Conservation (phyloP, 768 basidiomycete species). For the Boletus patriciae region DNA sequence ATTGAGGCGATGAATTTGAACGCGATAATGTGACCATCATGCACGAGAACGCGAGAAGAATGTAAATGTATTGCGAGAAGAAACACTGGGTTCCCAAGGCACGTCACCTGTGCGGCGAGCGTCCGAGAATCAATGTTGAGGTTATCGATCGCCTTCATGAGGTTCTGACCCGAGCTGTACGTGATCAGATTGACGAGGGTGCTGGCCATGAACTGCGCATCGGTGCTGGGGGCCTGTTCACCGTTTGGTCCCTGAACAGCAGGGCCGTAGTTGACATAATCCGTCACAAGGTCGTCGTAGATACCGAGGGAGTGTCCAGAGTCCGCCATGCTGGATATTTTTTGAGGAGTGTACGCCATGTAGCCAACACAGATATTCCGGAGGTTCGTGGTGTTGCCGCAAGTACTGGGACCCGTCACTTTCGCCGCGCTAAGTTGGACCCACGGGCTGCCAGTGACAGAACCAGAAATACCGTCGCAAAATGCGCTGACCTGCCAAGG, state of each 20-base stretch:
- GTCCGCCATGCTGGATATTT: conserved; percentile 69
- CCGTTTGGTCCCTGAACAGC: conserved; percentile 50
- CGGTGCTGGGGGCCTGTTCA: conserved; percentile 41
- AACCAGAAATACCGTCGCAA: conserved; percentile 82
- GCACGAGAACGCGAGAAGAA: conserved; percentile 77
- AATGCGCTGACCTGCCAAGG: conserved; percentile 75
- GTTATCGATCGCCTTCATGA: conserved; percentile 70
- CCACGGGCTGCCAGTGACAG: conserved; percentile 83
- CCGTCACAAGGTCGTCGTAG: conserved; percentile 76
- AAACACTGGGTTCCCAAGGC: too few species aligned
- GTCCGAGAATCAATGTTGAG: conserved; percentile 68
- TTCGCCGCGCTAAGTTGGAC: conserved; percentile 72
- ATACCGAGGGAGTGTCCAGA: conserved; percentile 70
- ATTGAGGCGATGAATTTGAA: conserved; percentile 95
- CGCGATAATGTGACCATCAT: conserved; percentile 93
- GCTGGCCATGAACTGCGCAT: conserved; percentile 71
- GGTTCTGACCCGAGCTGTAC: conserved; percentile 69
- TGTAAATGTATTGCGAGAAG: conserved; percentile 87
- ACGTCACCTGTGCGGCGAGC: too few species aligned
- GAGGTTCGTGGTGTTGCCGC: conserved; percentile 96
- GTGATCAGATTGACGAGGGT: conserved; percentile 73
- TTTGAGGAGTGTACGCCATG: conserved; percentile 76
- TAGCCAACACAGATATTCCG: conserved; percentile 87
- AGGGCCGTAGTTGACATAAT: conserved; percentile 74
- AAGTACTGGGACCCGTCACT: conserved; percentile 69